phyloP scores from a whole-genome alignment of 164 flowering plant genomes.

The Buxus sempervirens region DNA sequence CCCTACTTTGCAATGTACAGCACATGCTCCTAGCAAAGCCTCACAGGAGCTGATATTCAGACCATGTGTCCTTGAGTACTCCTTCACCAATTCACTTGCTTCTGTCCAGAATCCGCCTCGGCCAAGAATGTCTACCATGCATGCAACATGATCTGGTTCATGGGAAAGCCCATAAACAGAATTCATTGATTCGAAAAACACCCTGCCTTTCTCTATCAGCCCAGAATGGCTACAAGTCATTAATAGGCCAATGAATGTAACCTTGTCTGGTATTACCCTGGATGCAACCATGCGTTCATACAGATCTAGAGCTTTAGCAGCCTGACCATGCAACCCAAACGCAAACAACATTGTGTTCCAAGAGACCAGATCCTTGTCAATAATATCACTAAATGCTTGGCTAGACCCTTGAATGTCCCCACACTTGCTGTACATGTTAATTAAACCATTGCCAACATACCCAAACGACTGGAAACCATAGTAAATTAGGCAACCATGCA shows the following conservation, averaged over 20 bases:
- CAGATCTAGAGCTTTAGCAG: slow-evolving; percentile 33
- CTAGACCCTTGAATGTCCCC: slow-evolving; percentile 49
- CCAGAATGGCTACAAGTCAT: slow-evolving; percentile 66
- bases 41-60: slow-evolving; percentile 26
- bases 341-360: slow-evolving; percentile 74
- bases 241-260: slow-evolving; percentile 55
- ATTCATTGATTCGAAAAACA: slow-evolving; percentile 37
- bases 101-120: slow-evolving; percentile 42
- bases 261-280: slow-evolving; percentile 41
- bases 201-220: slow-evolving; percentile 33
- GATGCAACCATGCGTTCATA: slow-evolving; percentile 39
- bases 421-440: slow-evolving; percentile 75
- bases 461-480: slow-evolving; percentile 40
- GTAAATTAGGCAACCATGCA: slow-evolving; percentile 42
- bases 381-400: slow-evolving; percentile 39
- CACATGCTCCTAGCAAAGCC: slow-evolving; percentile 55
- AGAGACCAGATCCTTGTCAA: slow-evolving; percentile 37
- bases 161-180: slow-evolving; percentile 26
- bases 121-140: slow-evolving; percentile 61
- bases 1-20: slow-evolving; percentile 28
- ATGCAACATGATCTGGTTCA: slow-evolving; percentile 48
- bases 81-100: slow-evolving; percentile 33
- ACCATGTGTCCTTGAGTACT: slow-evolving; percentile 8
- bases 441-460: slow-evolving; percentile 62
- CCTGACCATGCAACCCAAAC: slow-evolving; percentile 52